Percentiles rank a stretch among this genome's conserved stretches.
Evolutionary conservation across 495 filamentous ascomycete genomes (phyloP).

Genomic region (Xylaria nigripes): DNA sequence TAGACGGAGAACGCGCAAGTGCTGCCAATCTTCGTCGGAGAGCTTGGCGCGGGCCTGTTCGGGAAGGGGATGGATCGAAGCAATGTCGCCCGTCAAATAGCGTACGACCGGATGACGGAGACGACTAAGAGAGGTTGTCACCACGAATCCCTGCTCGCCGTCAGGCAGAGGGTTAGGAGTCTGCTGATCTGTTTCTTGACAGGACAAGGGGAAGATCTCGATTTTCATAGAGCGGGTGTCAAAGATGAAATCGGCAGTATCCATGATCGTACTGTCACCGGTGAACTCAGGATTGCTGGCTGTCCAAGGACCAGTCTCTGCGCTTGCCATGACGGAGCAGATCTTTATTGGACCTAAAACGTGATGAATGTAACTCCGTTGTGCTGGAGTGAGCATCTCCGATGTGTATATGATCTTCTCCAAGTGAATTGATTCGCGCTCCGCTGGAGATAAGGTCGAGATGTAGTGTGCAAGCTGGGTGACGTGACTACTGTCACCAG

Average conservation of each 20-base stretch:
- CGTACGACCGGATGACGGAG: slow-evolving; percentile 33
- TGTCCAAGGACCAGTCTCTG: slow-evolving; percentile 26
- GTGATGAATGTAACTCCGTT: slow-evolving; percentile 5
- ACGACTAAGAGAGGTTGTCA: slow-evolving; percentile 31
- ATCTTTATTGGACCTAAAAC: slow-evolving; percentile 17
- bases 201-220: slow-evolving; percentile 23
- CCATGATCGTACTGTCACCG: background rate
- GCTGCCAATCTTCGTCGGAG: slow-evolving; percentile 5
- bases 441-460: slow-evolving; percentile 11
- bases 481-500: slow-evolving; percentile 24
- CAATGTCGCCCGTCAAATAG: slow-evolving; percentile 33
- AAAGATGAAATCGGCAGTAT: slow-evolving; percentile 25
- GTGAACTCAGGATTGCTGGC: slow-evolving; percentile 18
- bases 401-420: slow-evolving; percentile 27
- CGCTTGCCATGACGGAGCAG: slow-evolving; percentile 23
- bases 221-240: slow-evolving; percentile 24
- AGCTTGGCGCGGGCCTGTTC: background rate
- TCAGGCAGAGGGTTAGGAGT: slow-evolving; percentile 10
- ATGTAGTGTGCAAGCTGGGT: slow-evolving; percentile 20
- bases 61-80: slow-evolving; percentile 26
- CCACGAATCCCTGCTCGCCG: slow-evolving; percentile 24
- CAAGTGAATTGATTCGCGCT: slow-evolving; percentile 5
- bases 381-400: slow-evolving; percentile 16
- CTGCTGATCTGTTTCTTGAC: background rate
- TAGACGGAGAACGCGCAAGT: slow-evolving; percentile 18